phyloP scores from a whole-genome alignment of 164 flowering plant genomes.

The Vitis labrusca region DNA sequence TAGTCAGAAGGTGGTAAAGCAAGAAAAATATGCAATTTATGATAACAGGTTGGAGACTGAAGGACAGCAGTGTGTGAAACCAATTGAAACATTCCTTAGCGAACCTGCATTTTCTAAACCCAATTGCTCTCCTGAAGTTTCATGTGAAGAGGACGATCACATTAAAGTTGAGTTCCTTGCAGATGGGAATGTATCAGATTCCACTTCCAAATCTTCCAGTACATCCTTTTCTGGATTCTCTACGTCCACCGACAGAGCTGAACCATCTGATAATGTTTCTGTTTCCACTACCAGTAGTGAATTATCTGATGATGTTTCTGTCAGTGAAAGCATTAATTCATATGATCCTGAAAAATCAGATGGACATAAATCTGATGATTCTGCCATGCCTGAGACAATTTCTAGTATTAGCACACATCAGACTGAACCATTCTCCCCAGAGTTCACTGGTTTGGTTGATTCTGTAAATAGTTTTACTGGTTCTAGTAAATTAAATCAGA shows the following conservation, averaged over 20 bases:
- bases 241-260: conserved; percentile 16
- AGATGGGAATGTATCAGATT: conserved; percentile 19
- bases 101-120: conserved; percentile 8
- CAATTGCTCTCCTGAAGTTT: neutral
- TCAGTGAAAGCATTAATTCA: conserved; percentile 27
- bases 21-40: conserved; percentile 9
- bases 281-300: conserved; percentile 20
- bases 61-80: neutral
- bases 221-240: conserved; percentile 32
- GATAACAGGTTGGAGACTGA: conserved; percentile 6
- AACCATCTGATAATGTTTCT: conserved; percentile 38
- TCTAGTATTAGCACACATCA: neutral
- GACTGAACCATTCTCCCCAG: conserved; percentile 29
- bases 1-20: conserved; percentile 11
- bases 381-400: conserved; percentile 11
- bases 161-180: conserved; percentile 18
- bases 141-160: conserved; percentile 11
- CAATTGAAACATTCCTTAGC: conserved; percentile 7
- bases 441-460: conserved; percentile 24
- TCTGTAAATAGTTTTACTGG: conserved; percentile 26
- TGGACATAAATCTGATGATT: conserved; percentile 16
- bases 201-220: conserved; percentile 25
- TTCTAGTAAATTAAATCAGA: conserved; percentile 26
- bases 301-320: conserved; percentile 37
- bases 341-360: conserved; percentile 23